Evolutionary conservation across 1,139 yeast species (phyloP), one percentile per base, ranked within the genome.

Genomic region (Eremothecium sinecaudum): DNA sequence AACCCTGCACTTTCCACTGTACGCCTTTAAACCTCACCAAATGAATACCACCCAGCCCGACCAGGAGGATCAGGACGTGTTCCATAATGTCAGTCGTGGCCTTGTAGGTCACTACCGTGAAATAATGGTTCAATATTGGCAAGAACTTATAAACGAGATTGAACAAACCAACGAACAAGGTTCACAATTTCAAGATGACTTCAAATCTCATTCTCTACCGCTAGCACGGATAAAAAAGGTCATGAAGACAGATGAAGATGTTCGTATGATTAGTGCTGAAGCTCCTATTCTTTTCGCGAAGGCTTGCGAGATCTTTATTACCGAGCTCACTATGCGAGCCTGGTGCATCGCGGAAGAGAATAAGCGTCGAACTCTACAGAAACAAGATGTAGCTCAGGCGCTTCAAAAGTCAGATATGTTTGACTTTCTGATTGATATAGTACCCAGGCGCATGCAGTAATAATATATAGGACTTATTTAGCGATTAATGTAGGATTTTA

Each of bases 341-440:
- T 90, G 98, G 98, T 84, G 90, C 42, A 95, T 87, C 50, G 96
- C 97, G 1, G 97, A 90, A 57, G 95, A 84, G 50, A 84, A 83
- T 62, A 90, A 90, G 55, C 71, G 98, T 46, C 68, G 98, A 44
- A 90, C 98, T 8, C 63, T 90, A 41, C 98, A 90, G 60, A 79
- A 87, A 50, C 79, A 87, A 2, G 98, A 90, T 55, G 86, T 90
- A 43, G 94, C 96, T 2, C 92, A 93, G 23, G 98, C 98, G 2
- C 67, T 90, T 41, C 92, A 90, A 43, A 84, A 83, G 55, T 77
- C 90, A 35, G 98, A 90, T 58, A 87, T 90, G 95, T 90, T 87
- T 67, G 98, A 90, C 55, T 90, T 90, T 54, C 63, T 90, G 39
- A 90, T 90, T 47, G 98, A 90, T 56, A 86, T 90, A 27, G 97